Evolutionary conservation across 371 early-diverging fungal genomes (phyloP), one percentile per base, ranked within the genome.

Genomic region (Mortierella sp.): DNA sequence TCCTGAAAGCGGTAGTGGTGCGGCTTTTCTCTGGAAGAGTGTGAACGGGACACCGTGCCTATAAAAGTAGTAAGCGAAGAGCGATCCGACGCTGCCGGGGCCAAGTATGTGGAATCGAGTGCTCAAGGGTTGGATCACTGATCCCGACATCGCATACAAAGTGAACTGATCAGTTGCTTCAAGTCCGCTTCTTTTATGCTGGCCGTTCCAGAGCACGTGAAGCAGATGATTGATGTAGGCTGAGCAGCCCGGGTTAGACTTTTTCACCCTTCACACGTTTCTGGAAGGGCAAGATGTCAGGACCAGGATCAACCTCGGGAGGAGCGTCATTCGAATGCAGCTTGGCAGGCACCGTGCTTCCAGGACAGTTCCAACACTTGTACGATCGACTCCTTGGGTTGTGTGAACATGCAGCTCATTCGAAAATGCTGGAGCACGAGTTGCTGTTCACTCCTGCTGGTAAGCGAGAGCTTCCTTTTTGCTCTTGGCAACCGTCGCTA

Each of bases 281-380:
- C n/a, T n/a, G 41, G 58, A 13, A 49, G 31, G 34, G 47, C 46
- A 30, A 41, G 14, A 73, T 73, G 74, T 64, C 74, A 7, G 74
- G 58, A 57, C 60, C 69, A 57, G 74, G 74, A 64, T 55, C 64
- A 56, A 48, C 64, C 27, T 68, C 68, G 42, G 64, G 68, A 31
- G 78, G 78, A 19, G 78, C 78, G 2, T 70, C 78, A n/a, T 76
- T 76, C 43, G 78, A 76, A 66, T 76, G 78, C 62, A 76, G 71
- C 41, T 46, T 76, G 5, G 24, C 63, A 46, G 78, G 78, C 38
- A 58, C 66, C 19, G 78, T 76, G 12, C 52, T 57, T 21, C 59
- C 66, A 9, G 78, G 78, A 28, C 78, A 76, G 43, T 76, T 76
- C 48, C 63, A 58, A 4, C 78, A 66, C 34, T 46, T 76, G 26